Evolutionary conservation across 1,139 yeast genomes (phyloP), one percentile per base, ranked within the genome.

Genomic region (Pichia sp.): DNA sequence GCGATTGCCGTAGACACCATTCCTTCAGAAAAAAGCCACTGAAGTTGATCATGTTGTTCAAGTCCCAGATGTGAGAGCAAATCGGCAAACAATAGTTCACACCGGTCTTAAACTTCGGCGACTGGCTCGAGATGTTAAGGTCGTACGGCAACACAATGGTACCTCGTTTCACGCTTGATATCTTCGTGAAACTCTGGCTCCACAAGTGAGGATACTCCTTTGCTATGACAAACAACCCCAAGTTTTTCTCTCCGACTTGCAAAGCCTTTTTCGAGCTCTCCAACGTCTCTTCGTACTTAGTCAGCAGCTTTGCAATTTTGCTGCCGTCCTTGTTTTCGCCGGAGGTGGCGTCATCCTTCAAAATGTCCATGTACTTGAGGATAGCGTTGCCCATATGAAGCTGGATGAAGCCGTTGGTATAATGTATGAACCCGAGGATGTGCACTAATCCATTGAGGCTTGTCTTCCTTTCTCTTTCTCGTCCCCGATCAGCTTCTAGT

Each of bases 11-110:
- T 47, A 15, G 30, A 13, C 59, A 52, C 66, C 67, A 64, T 45
- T 56, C 59, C 30, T 59, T 61, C 29, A 64, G 47, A n/a, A 62
- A 57, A 34, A 51, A 57, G n/a, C 62, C 56, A 7, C 64, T 55
- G 49, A 65, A 63, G 48, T 62, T 64, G 29, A 62, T 52, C 13
- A 62, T 53, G 10, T 56, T 59, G n/a, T 51, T 52, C 32, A 64
- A 47, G 34, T 57, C 56, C 48, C 59, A 59, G 1, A 42, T 45
- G 23, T 55, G 58, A 7, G 47, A 46, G 29, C 54, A 49, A 2
- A 60, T 54, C 6, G 64, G 64, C 26, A 62, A 47, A 32, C 56
- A 56, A 47, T 59, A 62, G 41, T 60, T 58, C 7, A 53, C 52
- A 4, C 56, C 58, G 5, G 45, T 48, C 6, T 36, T 23, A 7